Evolutionary conservation across 805 yeast species (phyloP).

Genomic region (Metschnikowia corniflorae): DNA sequence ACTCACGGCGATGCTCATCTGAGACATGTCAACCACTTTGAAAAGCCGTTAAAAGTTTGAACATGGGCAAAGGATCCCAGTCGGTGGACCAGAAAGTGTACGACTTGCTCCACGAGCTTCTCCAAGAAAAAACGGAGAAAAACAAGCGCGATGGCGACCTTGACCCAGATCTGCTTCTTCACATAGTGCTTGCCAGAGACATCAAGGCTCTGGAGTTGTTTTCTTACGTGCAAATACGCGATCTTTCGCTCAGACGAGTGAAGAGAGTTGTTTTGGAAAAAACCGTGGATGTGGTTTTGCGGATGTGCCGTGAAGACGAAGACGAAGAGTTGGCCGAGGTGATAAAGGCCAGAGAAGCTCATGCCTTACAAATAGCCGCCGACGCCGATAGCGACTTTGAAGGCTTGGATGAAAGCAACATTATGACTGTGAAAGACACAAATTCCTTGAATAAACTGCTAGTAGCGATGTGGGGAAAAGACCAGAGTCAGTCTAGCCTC

Average conservation of each 20-base stretch:
- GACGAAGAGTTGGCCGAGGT: slow-evolving; percentile 47
- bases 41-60: no score
- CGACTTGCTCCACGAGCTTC: slow-evolving; percentile 50
- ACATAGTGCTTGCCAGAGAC: slow-evolving; percentile 61
- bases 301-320: slow-evolving; percentile 57
- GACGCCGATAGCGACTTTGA: slow-evolving; percentile 40
- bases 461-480: slow-evolving; percentile 60
- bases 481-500: slow-evolving; percentile 4
- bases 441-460: slow-evolving; percentile 77
- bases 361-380: slow-evolving; percentile 18
- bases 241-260: slow-evolving; percentile 62
- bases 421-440: slow-evolving; percentile 63
- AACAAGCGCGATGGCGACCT: slow-evolving; percentile 30
- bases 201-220: slow-evolving; percentile 49
- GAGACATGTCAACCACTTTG: no score
- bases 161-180: slow-evolving; percentile 33
- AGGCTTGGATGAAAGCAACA: slow-evolving; percentile 38
- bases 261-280: slow-evolving; percentile 63
- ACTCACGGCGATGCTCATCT: neutral
- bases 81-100: slow-evolving; percentile 54
- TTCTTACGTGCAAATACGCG: slow-evolving; percentile 60
- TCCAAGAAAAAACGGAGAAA: slow-evolving; percentile 58
- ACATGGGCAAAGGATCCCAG: slow-evolving; percentile 10
- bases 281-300: slow-evolving; percentile 58
- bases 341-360: slow-evolving; percentile 16